A percentile compares a stretch with the other conserved stretches of the same genome.
Evolutionary conservation across 2,329 filamentous ascomycete species (phyloP).

Genomic region (Exophiala dermatitidis): DNA sequence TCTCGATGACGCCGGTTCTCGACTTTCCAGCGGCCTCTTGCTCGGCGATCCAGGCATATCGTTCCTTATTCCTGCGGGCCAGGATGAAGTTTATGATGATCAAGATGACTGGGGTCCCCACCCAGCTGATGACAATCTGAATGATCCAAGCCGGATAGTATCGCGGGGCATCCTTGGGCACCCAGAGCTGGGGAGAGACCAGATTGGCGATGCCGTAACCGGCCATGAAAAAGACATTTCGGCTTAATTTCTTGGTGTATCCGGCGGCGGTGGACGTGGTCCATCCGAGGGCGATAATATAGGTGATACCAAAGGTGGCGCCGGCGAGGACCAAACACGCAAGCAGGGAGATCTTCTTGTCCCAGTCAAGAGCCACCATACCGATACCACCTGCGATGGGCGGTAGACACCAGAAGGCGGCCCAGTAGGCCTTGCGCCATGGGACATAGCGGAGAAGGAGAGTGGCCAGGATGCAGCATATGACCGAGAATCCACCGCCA

Average conservation of each 20-base stretch:
- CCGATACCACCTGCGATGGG: conserved; percentile 23
- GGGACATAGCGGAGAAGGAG: conserved; percentile 28
- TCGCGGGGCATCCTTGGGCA: conserved; percentile 30
- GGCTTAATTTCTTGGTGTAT: conserved; percentile 31
- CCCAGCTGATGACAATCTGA: conserved; percentile 31
- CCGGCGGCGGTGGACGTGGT: conserved; percentile 30
- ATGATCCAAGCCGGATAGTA: conserved; percentile 28
- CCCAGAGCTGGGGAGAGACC: conserved; percentile 39
- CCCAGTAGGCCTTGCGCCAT: conserved; percentile 2
- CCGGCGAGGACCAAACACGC: conserved; percentile 35
- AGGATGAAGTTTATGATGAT: conserved; percentile 38
- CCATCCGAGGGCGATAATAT: conserved; percentile 38
- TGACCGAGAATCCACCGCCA: conserved; percentile 24
- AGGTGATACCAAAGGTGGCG: conserved; percentile 34
- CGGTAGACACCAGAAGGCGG: conserved; percentile 31
- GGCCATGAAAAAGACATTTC: conserved; percentile 33
- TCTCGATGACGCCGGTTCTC: conserved; percentile 28
- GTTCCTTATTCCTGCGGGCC: conserved; percentile 27
- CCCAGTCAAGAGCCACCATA: conserved; percentile 32
- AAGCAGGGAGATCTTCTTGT: conserved; percentile 33
- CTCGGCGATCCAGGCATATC: conserved; percentile 29
- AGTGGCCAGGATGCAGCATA: conserved; percentile 34
- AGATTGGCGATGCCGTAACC: conserved; percentile 38
- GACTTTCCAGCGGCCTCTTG: conserved; percentile 15
- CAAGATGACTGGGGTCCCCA: conserved; percentile 36